A percentile compares a stretch with the other conserved stretches of the same genome.
Conservation (phyloP, 805 yeast genomes). For the Suhomyces sp. region DNA sequence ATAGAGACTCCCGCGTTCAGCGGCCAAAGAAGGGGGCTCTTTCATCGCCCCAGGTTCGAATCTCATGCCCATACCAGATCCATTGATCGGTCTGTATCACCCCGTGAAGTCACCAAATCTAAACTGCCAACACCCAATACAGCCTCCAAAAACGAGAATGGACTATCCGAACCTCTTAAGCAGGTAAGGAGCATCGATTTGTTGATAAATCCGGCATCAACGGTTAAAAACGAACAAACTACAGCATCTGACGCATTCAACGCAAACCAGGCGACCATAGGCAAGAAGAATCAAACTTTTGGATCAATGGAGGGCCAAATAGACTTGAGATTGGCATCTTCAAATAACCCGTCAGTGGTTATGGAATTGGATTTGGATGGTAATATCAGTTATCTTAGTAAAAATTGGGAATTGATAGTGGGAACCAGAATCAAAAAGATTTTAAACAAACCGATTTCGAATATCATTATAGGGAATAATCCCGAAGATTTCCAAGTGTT, state of each 20-base stretch:
- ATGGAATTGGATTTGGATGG: conserved; percentile 83
- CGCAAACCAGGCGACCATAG: not conserved
- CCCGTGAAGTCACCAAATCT: conserved; percentile 24
- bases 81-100: conserved; percentile 34
- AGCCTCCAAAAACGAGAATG: conserved; percentile 1
- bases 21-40: conserved; percentile 7
- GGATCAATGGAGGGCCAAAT: conserved; percentile 41
- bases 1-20: conserved; percentile 1
- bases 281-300: not conserved
- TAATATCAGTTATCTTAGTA: conserved; percentile 68
- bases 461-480: conserved; percentile 60
- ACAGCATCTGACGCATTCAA: not conserved
- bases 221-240: too few species aligned
- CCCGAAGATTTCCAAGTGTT: conserved; percentile 67
- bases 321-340: conserved; percentile 63
- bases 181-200: too few species aligned
- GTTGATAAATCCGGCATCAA: too few species aligned
- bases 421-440: conserved; percentile 63
- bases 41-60: conserved; percentile 21
- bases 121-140: conserved; percentile 3
- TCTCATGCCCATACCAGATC: conserved; percentile 11
- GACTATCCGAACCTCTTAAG: too few species aligned
- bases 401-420: conserved; percentile 75
- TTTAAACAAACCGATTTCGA: conserved; percentile 55
- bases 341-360: conserved; percentile 71